Conservation (phyloP, 148 eudicot genomes). For the Agrostemma githago region DNA sequence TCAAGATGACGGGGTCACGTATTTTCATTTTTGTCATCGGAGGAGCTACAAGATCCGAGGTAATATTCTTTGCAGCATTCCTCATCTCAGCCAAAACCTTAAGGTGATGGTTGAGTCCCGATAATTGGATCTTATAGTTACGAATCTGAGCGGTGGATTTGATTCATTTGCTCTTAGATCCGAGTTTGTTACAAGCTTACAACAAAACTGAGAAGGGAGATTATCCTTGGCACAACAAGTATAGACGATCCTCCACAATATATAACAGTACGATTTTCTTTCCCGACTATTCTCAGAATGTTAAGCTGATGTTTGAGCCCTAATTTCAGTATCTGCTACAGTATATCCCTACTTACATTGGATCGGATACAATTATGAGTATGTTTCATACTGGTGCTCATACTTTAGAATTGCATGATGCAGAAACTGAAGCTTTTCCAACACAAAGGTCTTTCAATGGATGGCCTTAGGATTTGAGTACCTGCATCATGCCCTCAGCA, state of each 20-base stretch:
- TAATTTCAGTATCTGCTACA: no score
- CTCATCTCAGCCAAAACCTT: background rate
- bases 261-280: slow-evolving; percentile 47
- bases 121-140: no score
- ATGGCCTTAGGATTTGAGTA: slow-evolving; percentile 35
- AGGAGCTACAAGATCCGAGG: slow-evolving; percentile 98
- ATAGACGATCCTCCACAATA: slow-evolving; percentile 84
- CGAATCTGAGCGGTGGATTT: background rate
- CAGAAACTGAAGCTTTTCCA: slow-evolving; percentile 67
- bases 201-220: slow-evolving; percentile 75
- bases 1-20: slow-evolving; percentile 86
- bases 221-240: slow-evolving; percentile 83
- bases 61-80: slow-evolving; percentile 21
- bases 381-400: background rate
- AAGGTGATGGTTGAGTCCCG: no score
- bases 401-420: slow-evolving; percentile 9
- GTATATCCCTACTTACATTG: background rate
- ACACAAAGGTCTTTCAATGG: slow-evolving; percentile 37
- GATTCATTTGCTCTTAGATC: slow-evolving; percentile 44
- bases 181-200: slow-evolving; percentile 96
- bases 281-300: background rate
- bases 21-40: slow-evolving; percentile 83
- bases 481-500: background rate
- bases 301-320: background rate
- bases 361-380: background rate